A percentile compares a stretch with the other conserved stretches of the same genome.
Conservation (phyloP, 2,329 filamentous ascomycete species). For the Lecanosticta acicola region DNA sequence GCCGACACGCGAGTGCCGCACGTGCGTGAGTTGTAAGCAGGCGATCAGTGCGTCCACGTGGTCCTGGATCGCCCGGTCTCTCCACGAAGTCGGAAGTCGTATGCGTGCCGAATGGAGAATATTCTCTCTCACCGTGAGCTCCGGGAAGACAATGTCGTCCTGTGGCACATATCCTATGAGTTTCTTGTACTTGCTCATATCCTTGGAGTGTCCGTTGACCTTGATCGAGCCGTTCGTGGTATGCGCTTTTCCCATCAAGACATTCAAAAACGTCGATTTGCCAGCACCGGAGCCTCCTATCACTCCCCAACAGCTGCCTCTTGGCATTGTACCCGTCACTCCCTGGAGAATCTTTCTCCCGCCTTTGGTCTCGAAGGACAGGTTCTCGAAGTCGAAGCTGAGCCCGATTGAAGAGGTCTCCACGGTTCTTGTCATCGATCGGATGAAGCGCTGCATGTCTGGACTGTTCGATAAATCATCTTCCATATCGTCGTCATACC, state of each 20-base stretch:
- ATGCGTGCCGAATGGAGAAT: slow-evolving; percentile 55
- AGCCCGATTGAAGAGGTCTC: slow-evolving; percentile 49
- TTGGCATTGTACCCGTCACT: slow-evolving; percentile 51
- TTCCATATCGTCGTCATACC: slow-evolving; percentile 25
- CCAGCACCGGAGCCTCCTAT: slow-evolving; percentile 57
- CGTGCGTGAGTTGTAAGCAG: slow-evolving; percentile 49
- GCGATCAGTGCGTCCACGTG: slow-evolving; percentile 55
- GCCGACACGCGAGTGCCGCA: slow-evolving; percentile 49
- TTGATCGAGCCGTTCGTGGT: slow-evolving; percentile 48
- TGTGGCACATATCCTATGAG: slow-evolving; percentile 59
- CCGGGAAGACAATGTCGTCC: slow-evolving; percentile 55
- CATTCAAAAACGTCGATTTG: slow-evolving; percentile 56
- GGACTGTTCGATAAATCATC: slow-evolving; percentile 28
- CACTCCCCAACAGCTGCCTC: slow-evolving; percentile 52
- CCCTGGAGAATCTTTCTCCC: slow-evolving; percentile 45
- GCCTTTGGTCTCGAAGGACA: slow-evolving; percentile 31
- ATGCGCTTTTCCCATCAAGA: slow-evolving; percentile 54
- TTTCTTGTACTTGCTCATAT: slow-evolving; percentile 51
- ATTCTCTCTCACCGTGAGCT: slow-evolving; percentile 58
- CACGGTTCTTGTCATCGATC: slow-evolving; percentile 50
- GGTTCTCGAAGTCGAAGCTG: slow-evolving; percentile 48
- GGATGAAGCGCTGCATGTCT: slow-evolving; percentile 47
- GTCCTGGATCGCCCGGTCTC: slow-evolving; percentile 43
- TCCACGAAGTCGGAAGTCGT: slow-evolving; percentile 50
- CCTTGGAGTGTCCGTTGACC: slow-evolving; percentile 45